phyloP scores from a whole-genome alignment of 139 green algal genomes.

The Chloropicon primus region DNA sequence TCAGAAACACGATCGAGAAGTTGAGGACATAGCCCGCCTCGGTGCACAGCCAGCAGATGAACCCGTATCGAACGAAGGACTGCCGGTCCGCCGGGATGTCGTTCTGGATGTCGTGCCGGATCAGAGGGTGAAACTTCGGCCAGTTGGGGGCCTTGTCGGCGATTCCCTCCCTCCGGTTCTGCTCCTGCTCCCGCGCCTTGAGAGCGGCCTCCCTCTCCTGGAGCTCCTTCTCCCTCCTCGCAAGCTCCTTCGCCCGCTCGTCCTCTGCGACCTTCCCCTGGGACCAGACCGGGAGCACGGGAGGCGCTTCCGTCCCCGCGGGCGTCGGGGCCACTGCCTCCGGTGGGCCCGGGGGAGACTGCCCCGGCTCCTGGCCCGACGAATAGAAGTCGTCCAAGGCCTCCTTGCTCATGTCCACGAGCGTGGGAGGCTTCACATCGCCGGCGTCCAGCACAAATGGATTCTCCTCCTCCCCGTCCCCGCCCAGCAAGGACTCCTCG shows the following conservation, averaged over 20 bases:
- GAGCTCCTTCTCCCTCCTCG: background rate
- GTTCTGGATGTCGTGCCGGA: background rate
- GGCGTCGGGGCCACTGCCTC: background rate
- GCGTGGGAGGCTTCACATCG: no score
- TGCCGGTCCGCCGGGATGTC: background rate
- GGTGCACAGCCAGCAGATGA: background rate
- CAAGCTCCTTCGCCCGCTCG: background rate
- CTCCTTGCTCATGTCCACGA: no score
- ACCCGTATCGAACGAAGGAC: background rate
- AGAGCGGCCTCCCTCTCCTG: background rate
- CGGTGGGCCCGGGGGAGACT: no score
- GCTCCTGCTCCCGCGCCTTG: background rate
- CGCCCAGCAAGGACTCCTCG: background rate
- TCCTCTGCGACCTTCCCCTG: background rate
- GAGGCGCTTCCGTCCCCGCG: background rate
- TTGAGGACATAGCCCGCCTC: background rate
- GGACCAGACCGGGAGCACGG: background rate
- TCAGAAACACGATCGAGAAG: background rate
- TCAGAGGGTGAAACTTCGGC: background rate
- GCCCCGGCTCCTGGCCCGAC: no score
- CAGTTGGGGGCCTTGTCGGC: background rate
- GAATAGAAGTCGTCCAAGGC: background rate
- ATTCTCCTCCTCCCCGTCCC: background rate
- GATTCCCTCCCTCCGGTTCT: background rate
- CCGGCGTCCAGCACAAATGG: background rate